Base-by-base conservation (phyloP, 306 rosid species). In the Abrus precatorius region DNA sequence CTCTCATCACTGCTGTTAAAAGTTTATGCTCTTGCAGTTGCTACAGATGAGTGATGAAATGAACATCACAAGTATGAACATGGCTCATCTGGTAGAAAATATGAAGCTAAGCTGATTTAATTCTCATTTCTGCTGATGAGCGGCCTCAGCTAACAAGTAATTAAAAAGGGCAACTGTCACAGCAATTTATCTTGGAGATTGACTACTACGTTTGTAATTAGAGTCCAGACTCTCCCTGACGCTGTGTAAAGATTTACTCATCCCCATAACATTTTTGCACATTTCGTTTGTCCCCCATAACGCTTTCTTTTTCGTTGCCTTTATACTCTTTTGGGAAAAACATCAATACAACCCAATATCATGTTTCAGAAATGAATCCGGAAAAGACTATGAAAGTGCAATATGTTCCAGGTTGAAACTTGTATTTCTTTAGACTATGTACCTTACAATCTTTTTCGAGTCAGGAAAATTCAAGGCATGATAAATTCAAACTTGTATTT, bases 11-110 rank as follows among this genome's bases (percentile, higher is more conserved):
- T 82, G 38, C 47, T 56, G 71, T 34, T 66, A 13, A 34, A 75
- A 34, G 62, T 56, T 82, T 61, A 60, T 69, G 33, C 74, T 61
- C 78, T 82, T 29, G 41, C 64, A 29, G 59, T 59, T 59, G 50
- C 66, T n/a, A 30, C 40, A 13, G 32, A 9, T 52, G 33, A 65
- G 61, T 7, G 27, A 20, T 74, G 69, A 44, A 74, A 28, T 74
- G 69, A 65, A 75, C 47, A 82, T 43, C 65, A 40, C 29, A 11
- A 53, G 52, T 68, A 33, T 44, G 50, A 14, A 41, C 75, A 14
- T 41, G 62, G 41, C 69, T 65, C 55, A 56, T 74, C 63, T 44
- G 62, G 76, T 55, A 41, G 64, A 73, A 44, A 40, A 75, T 36
- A 66, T 28, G 69, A 27, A 74, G 82, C 63, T 14, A 49, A 28